Base-by-base conservation (phyloP, 2,329 filamentous ascomycete species). In the Thielaviopsis cerberus region DNA sequence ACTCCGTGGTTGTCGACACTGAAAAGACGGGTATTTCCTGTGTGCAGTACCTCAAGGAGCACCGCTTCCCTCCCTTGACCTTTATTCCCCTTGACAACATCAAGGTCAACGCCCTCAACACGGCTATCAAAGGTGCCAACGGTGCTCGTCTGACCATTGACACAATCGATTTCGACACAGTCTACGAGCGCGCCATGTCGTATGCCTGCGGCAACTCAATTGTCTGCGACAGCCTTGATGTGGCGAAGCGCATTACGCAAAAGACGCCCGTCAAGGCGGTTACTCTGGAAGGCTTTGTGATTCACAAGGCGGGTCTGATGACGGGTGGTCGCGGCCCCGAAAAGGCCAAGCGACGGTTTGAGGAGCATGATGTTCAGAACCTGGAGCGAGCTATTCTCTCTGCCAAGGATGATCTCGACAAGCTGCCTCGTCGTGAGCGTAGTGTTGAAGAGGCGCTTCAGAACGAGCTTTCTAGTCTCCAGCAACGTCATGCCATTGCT, bases 71-170 rank as follows among this genome's bases (percentile, higher is more conserved):
- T 6, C 88, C 90, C 59, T 88, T 92, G 71, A 96, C 88, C 1
- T 97, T 98, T 69, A 90, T 97, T 62, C 92, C 92, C 0, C 77
- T 98, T 20, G 92, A 98, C 73, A 96, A 94, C 56, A 95, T 98
- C 69, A 94, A 97, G 66, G 90, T 96, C 67, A 90, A 88, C 68
- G 83, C 88, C 11, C 81, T 92, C 60, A 94, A 94, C 67, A 86
- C 88, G 4, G 90, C 88, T 61, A 76, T 98, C 63, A 96, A 96
- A 71, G 88, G 89, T 26, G 85, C 95, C 68, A 79, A 87, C 58
- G 86, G 87, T 45, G 88, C 86, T 69, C 82, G 91, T 7, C 78
- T 96, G 59, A 94, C 91, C 0, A 94, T 98, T 62, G 92, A 98
- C 68, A 94, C 89, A 0, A 91, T 98, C 64, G 89, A 95, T 66